Conservation (phyloP, 257 asterid genomes). For the Ajuga chamaepitys region DNA sequence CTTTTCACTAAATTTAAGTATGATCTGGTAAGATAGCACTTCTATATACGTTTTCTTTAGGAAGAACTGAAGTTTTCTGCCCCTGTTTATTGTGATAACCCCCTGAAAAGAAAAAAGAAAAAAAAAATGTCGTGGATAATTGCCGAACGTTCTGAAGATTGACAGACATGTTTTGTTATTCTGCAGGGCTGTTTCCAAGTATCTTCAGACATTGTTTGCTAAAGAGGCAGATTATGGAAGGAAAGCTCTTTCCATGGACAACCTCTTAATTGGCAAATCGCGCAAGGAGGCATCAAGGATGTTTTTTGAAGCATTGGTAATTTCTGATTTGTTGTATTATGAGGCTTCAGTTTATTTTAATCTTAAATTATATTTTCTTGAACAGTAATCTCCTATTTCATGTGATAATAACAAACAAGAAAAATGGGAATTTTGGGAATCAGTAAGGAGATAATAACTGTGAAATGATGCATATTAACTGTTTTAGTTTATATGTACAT, state of each 20-base stretch:
- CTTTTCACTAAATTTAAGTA: background rate
- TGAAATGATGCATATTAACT: too few species aligned
- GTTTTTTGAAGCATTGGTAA: slow-evolving; percentile 94
- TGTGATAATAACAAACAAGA: background rate
- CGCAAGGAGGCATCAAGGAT: slow-evolving; percentile 96
- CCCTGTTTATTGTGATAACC: background rate
- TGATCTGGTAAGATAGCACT: background rate
- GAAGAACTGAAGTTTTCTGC: background rate
- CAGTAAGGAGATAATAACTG: too few species aligned
- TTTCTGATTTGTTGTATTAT: background rate
- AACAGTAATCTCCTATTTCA: background rate
- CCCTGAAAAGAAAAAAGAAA: too few species aligned
- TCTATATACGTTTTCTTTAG: background rate
- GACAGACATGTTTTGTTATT: background rate
- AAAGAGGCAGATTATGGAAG: slow-evolving; percentile 66
- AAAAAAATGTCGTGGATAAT: too few species aligned
- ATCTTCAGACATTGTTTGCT: slow-evolving; percentile 59
- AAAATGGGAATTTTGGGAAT: background rate
- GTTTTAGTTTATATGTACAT: too few species aligned
- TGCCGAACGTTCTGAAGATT: background rate
- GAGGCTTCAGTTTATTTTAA: too few species aligned
- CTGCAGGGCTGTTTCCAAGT: slow-evolving; percentile 86
- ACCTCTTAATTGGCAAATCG: slow-evolving; percentile 65
- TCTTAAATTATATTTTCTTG: background rate
- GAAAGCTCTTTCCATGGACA: slow-evolving; percentile 53